Evolutionary conservation across 257 asterid species (phyloP).

Genomic region (Salvia rosmarinus): DNA sequence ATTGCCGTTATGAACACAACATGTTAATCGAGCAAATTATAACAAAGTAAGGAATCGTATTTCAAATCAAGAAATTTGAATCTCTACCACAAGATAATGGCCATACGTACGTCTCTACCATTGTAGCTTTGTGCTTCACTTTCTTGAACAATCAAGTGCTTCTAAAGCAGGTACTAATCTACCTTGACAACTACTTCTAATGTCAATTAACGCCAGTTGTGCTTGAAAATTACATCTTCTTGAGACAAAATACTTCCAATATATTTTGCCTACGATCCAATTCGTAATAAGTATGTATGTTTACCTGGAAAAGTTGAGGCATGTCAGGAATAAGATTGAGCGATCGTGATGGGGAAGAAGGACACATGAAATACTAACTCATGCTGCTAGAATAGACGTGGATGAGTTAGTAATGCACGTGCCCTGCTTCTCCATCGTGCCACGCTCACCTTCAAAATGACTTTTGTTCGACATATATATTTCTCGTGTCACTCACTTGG

Average conservation of each 20-base stretch:
- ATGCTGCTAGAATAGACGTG: too few species aligned
- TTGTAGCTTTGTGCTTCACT: not conserved
- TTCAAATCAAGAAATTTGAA: slow-evolving; percentile 12
- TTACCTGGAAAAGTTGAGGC: not conserved
- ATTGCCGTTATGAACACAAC: too few species aligned
- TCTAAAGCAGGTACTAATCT: not conserved
- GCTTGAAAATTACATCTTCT: not conserved
- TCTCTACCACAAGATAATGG: slow-evolving; percentile 10
- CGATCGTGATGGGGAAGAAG: slow-evolving; percentile 58
- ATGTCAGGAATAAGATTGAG: slow-evolving; percentile 33
- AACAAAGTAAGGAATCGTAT: too few species aligned
- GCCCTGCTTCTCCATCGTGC: slow-evolving; percentile 99
- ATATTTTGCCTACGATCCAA: too few species aligned
- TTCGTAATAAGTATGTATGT: too few species aligned
- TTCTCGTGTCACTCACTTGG: not conserved
- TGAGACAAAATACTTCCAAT: not conserved
- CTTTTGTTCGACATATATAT: not conserved
- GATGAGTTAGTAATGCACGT: slow-evolving; percentile 87
- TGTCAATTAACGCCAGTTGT: not conserved
- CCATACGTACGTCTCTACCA: not conserved
- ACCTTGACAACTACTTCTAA: not conserved
- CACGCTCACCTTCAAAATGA: slow-evolving; percentile 53
- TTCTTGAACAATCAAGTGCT: not conserved
- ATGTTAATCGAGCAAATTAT: too few species aligned
- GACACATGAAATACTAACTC: slow-evolving; percentile 59